phyloP scores from a whole-genome alignment of 306 rosid species.

The Dryas octopetala region DNA sequence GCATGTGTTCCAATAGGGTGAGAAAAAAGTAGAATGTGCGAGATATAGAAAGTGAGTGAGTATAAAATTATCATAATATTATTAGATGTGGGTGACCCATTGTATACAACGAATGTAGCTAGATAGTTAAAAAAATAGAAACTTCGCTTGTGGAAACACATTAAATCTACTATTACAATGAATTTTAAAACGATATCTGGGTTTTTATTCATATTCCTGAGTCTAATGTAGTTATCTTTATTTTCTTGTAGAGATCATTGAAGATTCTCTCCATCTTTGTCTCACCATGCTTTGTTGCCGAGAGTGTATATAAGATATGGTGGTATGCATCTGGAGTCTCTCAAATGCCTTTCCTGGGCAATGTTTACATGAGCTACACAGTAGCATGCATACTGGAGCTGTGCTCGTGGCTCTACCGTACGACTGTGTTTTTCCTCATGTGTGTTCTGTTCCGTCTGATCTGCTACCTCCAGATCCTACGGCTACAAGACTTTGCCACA shows the following conservation, averaged over 20 bases:
- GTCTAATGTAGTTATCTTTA: neutral
- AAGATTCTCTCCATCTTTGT: conserved; percentile 53
- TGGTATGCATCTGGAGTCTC: conserved; percentile 91
- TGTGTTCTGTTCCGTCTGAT: conserved; percentile 86
- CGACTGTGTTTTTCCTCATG: conserved; percentile 60
- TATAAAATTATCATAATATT: no score
- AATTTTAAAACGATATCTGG: no score
- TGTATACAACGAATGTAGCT: no score
- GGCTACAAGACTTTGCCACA: conserved; percentile 67
- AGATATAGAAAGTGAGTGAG: no score
- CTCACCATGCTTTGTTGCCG: conserved; percentile 62
- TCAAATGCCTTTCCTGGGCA: conserved; percentile 72
- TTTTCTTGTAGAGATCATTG: conserved; percentile 60
- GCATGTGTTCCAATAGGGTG: no score
- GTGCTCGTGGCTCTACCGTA: conserved; percentile 78
- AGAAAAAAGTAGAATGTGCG: no score
- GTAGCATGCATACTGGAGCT: conserved; percentile 68
- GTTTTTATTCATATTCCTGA: no score
- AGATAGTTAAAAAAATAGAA: no score
- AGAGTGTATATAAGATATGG: conserved; percentile 87
- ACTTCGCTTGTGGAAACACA: no score
- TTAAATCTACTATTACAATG: no score
- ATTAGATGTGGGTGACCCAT: no score
- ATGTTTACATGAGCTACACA: conserved; percentile 56
- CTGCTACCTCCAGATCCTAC: conserved; percentile 84